Evolutionary conservation across 305 asterid genomes (phyloP), one percentile per base, ranked within the genome.

Genomic region (Withania somnifera): DNA sequence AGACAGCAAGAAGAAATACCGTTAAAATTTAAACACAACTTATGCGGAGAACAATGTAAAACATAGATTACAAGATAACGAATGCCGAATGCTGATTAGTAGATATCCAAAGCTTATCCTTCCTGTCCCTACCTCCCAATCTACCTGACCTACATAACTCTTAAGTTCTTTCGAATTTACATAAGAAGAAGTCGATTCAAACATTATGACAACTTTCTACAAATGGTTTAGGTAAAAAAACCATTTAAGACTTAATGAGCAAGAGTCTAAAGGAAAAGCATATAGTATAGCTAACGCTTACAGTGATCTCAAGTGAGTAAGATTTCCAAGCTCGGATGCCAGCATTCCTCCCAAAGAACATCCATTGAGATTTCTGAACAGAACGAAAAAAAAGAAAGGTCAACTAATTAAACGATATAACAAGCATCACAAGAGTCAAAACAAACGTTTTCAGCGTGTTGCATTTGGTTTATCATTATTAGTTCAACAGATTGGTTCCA

Each of bases 241-340:
- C n/a, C 9, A 47, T 7, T 3, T 73, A 45, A 60, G 24, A 73
- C 36, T 7, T 47, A 24, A 24, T 47, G 42, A 24, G 60, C 40
- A 73, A 0, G 60, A 73, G 24, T 40, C 15, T 73, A 52, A 24
- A 73, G 14, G 10, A 50, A 45, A 73, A 1, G n/a, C 26, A 50
- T 26, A 50, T 75, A 15, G 28, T 22, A 67, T 80, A 80, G 54
- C 76, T 66, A 82, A 86, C 78, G 88, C 98, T 88, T 89, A 97
- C 99, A 97, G 93, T 87, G 80, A 80, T 89, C 86, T 91, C 79
- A 97, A 82, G 82, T 89, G 86, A 78, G 86, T 80, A 71, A 97
- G 94, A 61, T 89, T 88, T 85, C 97, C 99, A 82, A 97, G 93
- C 88, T 92, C 94, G 7, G 97, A 94, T 56, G 90, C 92, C 82